Percentiles rank a stretch among this genome's conserved stretches.
Conservation (phyloP, 108 stramenopile species). For the Cyclotella baltica region DNA sequence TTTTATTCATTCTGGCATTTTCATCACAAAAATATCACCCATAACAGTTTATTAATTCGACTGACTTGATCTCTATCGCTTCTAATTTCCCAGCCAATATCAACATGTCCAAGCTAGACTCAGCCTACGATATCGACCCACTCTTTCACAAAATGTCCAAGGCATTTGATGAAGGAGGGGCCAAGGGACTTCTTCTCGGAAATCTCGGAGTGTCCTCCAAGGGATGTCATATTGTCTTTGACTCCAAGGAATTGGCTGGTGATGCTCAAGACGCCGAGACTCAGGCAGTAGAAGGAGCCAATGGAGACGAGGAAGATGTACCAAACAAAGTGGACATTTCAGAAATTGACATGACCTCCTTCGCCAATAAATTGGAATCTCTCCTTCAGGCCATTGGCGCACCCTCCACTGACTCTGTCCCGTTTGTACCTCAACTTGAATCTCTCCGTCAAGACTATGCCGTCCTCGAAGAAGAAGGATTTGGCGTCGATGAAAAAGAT, state of each 20-base stretch:
- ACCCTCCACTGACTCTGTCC: slow-evolving; percentile 50
- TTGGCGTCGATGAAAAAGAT: slow-evolving; percentile 55
- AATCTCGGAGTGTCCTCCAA: slow-evolving; percentile 87
- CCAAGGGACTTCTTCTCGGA: slow-evolving; percentile 94
- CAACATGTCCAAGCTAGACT: slow-evolving; percentile 90
- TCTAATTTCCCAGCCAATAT: slow-evolving; percentile 69
- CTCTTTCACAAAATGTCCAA: slow-evolving; percentile 98
- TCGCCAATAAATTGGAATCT: slow-evolving; percentile 58
- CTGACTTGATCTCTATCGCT: background rate
- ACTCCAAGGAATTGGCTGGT: slow-evolving; percentile 61
- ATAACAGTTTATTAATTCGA: too few relatives aligned
- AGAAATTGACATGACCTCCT: slow-evolving; percentile 70
- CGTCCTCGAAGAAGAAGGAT: slow-evolving; percentile 70
- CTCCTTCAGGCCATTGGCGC: slow-evolving; percentile 46
- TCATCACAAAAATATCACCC: too few relatives aligned
- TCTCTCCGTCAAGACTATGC: slow-evolving; percentile 68
- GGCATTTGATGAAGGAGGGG: slow-evolving; percentile 98
- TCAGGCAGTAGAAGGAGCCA: slow-evolving; percentile 20
- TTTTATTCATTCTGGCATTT: background rate
- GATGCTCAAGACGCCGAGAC: slow-evolving; percentile 21
- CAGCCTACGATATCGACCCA: slow-evolving; percentile 96
- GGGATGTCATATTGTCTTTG: slow-evolving; percentile 93
- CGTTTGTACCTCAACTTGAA: slow-evolving; percentile 84
- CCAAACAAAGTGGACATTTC: slow-evolving; percentile 32
- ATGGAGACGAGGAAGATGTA: slow-evolving; percentile 3